Evolutionary conservation across 2,329 filamentous ascomycete genomes (phyloP).

Genomic region (Monosporascus sp.): DNA sequence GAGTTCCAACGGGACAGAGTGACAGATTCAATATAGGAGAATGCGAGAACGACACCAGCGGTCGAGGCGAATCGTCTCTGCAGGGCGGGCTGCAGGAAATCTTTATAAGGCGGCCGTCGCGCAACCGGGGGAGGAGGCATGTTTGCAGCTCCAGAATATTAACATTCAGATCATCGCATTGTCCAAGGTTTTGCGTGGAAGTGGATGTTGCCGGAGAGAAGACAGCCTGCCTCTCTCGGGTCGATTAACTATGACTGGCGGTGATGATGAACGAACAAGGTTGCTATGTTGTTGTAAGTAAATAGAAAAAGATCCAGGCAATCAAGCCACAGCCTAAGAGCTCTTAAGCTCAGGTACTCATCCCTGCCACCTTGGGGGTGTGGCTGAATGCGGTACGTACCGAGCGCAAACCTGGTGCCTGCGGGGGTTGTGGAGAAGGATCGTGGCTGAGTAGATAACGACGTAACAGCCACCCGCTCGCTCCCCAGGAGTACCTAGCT

Average conservation of each 20-base stretch:
- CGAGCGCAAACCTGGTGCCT: too few species aligned
- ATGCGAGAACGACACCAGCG: slow-evolving; percentile 59
- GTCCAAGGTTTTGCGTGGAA: slow-evolving; percentile 2
- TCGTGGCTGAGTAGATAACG: too few species aligned
- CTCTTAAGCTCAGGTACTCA: neutral
- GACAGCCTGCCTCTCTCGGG: slow-evolving; percentile 1
- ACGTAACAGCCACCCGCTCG: too few species aligned
- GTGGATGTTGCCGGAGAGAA: slow-evolving; percentile 1
- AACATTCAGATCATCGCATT: slow-evolving; percentile 17
- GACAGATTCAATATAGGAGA: slow-evolving; percentile 71
- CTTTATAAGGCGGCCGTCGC: slow-evolving; percentile 67
- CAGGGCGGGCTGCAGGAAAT: slow-evolving; percentile 83
- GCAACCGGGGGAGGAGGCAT: slow-evolving; percentile 50
- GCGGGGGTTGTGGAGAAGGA: too few species aligned
- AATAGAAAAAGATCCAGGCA: slow-evolving; percentile 14
- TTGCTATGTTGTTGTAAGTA: slow-evolving; percentile 21
- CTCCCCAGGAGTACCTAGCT: too few species aligned
- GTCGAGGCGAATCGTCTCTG: slow-evolving; percentile 83
- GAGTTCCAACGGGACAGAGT: slow-evolving; percentile 64
- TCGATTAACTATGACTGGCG: neutral
- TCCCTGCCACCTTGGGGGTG: too few species aligned
- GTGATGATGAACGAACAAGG: neutral
- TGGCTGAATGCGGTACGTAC: too few species aligned
- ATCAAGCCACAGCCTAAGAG: slow-evolving; percentile 6
- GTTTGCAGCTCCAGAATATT: slow-evolving; percentile 40